Evolutionary conservation across 768 basidiomycete genomes (phyloP).

Genomic region (Trametopsis cervina): DNA sequence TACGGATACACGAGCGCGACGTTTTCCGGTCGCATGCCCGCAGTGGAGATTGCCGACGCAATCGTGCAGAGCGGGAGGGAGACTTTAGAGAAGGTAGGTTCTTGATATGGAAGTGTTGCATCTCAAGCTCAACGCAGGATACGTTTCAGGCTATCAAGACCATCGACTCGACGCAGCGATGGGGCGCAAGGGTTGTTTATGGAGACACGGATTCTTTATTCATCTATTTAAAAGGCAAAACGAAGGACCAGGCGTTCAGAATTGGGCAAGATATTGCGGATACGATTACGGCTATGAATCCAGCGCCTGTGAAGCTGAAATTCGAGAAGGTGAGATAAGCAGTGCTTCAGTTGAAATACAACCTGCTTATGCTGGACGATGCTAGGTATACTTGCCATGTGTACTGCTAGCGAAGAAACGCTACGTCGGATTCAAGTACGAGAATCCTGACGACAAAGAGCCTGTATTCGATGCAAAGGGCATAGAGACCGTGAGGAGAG

Average conservation of each 20-base stretch:
- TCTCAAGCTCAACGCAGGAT: no score
- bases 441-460: slow-evolving; percentile 68
- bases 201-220: slow-evolving; percentile 98
- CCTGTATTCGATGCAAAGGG: slow-evolving; percentile 94
- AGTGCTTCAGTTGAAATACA: not conserved
- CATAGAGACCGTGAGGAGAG: slow-evolving; percentile 92
- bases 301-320: slow-evolving; percentile 89
- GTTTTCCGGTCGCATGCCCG: slow-evolving; percentile 96
- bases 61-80: slow-evolving; percentile 97
- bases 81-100: slow-evolving; percentile 81
- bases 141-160: slow-evolving; percentile 69
- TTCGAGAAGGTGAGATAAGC: slow-evolving; percentile 77
- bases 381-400: slow-evolving; percentile 88
- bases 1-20: slow-evolving; percentile 96
- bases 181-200: slow-evolving; percentile 90
- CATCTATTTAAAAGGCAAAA: slow-evolving; percentile 82
- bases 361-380: not conserved
- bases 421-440: slow-evolving; percentile 96
- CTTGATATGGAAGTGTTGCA: not conserved
- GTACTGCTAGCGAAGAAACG: slow-evolving; percentile 97
- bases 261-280: slow-evolving; percentile 93
- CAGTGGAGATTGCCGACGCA: slow-evolving; percentile 95
- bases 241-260: slow-evolving; percentile 88
- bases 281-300: slow-evolving; percentile 78
- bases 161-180: slow-evolving; percentile 71